A percentile compares a stretch with the other conserved stretches of the same genome.
Evolutionary conservation across 768 basidiomycete species (phyloP).

Genomic region (Psilocybe subaeruginosa): DNA sequence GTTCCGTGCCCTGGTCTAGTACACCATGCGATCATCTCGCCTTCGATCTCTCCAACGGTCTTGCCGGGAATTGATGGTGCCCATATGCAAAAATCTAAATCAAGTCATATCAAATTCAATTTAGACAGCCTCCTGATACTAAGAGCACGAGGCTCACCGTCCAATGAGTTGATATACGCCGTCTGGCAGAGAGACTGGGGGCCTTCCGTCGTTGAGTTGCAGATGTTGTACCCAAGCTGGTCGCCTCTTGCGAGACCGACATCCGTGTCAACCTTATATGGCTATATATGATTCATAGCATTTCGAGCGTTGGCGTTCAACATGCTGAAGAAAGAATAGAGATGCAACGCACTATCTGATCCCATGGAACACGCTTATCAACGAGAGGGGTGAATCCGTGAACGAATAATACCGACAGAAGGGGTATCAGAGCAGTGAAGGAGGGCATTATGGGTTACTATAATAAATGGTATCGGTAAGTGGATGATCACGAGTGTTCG

Average conservation of each 20-base stretch:
- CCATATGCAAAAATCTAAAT: constrained; percentile 73
- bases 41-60: constrained; percentile 70
- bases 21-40: constrained; percentile 79
- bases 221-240: constrained; percentile 68
- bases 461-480: no score
- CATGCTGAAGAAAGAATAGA: not conserved
- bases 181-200: constrained; percentile 69
- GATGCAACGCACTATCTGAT: constrained; percentile 35
- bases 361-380: constrained; percentile 19
- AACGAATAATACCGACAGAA: not conserved
- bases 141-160: constrained; percentile 28
- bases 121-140: not conserved
- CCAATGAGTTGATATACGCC: constrained; percentile 54
- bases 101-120: not conserved
- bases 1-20: constrained; percentile 70
- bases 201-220: constrained; percentile 68
- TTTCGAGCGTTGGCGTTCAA: no score
- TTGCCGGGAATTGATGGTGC: constrained; percentile 53
- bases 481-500: no score
- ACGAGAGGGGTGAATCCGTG: constrained; percentile 14
- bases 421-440: not conserved
- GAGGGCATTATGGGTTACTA: not conserved
- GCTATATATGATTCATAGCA: constrained; percentile 20
- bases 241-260: constrained; percentile 35
- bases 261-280: constrained; percentile 40